phyloP scores from a whole-genome alignment of 2,329 filamentous ascomycete species.

The Rosellinia necatrix region DNA sequence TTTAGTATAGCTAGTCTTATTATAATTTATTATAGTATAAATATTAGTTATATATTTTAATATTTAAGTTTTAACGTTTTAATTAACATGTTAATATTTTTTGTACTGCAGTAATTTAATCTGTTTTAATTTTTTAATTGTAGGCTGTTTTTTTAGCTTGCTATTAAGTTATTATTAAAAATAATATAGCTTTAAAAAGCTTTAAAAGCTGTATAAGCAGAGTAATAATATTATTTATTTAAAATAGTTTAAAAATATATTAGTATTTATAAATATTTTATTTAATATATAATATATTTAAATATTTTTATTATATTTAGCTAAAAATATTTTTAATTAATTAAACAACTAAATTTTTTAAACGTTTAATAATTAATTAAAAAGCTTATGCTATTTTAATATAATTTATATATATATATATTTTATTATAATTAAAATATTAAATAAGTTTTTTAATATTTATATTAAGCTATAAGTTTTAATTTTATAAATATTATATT shows the following conservation, averaged over 20 bases:
- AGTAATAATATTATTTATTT: neutral
- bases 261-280: neutral
- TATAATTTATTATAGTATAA: no score
- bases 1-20: no score
- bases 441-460: neutral
- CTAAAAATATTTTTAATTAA: neutral
- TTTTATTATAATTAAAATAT: neutral
- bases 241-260: neutral
- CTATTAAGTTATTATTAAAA: neutral
- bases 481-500: slow-evolving; percentile 2
- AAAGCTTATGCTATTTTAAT: neutral
- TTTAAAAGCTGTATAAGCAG: no score
- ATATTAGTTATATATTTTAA: no score
- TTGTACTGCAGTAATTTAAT: neutral
- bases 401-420: neutral
- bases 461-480: neutral
- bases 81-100: no score
- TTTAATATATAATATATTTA: neutral
- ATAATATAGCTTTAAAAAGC: neutral
- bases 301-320: neutral
- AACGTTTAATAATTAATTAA: neutral
- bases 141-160: neutral
- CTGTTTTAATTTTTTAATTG: neutral
- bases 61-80: no score
- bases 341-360: neutral